Evolutionary conservation across 352 stramenopile genomes (phyloP).

Genomic region (Phytophthora hybrid): DNA sequence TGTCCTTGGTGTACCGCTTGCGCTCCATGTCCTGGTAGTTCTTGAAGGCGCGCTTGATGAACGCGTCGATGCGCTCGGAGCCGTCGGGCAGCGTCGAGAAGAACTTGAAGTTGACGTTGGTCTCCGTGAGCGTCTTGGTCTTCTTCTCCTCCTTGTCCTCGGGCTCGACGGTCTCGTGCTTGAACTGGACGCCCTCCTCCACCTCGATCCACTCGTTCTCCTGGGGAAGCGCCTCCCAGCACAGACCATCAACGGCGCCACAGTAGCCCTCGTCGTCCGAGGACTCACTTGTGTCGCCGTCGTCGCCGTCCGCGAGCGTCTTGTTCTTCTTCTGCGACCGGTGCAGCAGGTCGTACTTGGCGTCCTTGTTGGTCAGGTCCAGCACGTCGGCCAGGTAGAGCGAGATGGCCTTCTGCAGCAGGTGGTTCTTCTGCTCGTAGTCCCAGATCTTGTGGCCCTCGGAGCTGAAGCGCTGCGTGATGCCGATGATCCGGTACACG

Average conservation of each 20-base stretch:
- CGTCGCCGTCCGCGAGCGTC: constrained; percentile 34
- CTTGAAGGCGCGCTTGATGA: constrained; percentile 49
- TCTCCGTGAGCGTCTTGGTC: neutral
- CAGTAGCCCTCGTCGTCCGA: constrained; percentile 40
- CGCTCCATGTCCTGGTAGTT: constrained; percentile 50
- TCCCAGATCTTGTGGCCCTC: constrained; percentile 47
- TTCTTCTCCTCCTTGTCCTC: constrained; percentile 32
- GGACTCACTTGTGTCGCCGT: constrained; percentile 36
- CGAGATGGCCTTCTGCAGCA: constrained; percentile 67
- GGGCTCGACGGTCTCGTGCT: constrained; percentile 48
- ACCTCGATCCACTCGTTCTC: constrained; percentile 60
- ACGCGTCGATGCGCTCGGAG: constrained; percentile 49
- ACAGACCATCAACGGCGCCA: constrained; percentile 45
- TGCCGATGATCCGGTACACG: constrained; percentile 46
- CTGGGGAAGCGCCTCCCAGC: constrained; percentile 45
- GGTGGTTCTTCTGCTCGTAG: constrained; percentile 53
- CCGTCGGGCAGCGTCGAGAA: constrained; percentile 35
- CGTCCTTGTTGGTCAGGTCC: constrained; percentile 47
- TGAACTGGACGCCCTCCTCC: constrained; percentile 47
- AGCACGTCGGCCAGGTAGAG: constrained; percentile 54
- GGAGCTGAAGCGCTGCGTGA: constrained; percentile 48
- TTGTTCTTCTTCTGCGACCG: constrained; percentile 42
- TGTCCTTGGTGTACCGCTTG: constrained; percentile 49
- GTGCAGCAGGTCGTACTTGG: constrained; percentile 54
- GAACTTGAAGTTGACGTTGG: constrained; percentile 42